Base-by-base conservation (phyloP, 1,284 basidiomycete species). In the Peniophora sp. region DNA sequence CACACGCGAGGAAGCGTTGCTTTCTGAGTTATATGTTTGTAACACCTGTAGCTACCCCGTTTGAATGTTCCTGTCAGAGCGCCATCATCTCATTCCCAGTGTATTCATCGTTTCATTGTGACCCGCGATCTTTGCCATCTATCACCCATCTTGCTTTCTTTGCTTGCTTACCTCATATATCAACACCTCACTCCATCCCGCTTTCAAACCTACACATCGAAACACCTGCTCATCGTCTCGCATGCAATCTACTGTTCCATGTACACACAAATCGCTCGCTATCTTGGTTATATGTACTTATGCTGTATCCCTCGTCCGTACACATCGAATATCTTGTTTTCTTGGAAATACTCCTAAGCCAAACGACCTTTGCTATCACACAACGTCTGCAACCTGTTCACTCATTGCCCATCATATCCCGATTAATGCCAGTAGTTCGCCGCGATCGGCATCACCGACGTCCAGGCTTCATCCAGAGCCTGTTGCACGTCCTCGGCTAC, bases 381-480 rank as follows among this genome's bases (percentile, higher is more conserved):
- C n/a, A n/a, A n/a, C n/a, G n/a, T n/a, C n/a, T n/a, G n/a, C n/a
- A n/a, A n/a, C n/a, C n/a, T n/a, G n/a, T n/a, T n/a, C n/a, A n/a
- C n/a, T n/a, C n/a, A n/a, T n/a, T n/a, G n/a, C n/a, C n/a, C n/a
- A n/a, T n/a, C 19, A n/a, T 16, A n/a, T 6, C 5, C 8, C 38
- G 34, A 36, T 57, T 48, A 66, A 52, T 65, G 65, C 53, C 54
- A 63, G 55, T 68, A 63, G 41, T 61, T 51, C 44, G 60, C 49
- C 3, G 67, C 65, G 46, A 59, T 59, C 0, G 61, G 57, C 47
- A 61, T 59, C n/a, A 69, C 66, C 6, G 56, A 56, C 16, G 60
- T 49, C 70, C 69, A 73, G 6, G 68, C 69, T 16, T 70, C 66
- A 52, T 72, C 69, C 22, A 73, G 57, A 0, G 57, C 65, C 50